Base-by-base conservation (phyloP, 441 rosid genomes). In the Aquilaria agallochum region DNA sequence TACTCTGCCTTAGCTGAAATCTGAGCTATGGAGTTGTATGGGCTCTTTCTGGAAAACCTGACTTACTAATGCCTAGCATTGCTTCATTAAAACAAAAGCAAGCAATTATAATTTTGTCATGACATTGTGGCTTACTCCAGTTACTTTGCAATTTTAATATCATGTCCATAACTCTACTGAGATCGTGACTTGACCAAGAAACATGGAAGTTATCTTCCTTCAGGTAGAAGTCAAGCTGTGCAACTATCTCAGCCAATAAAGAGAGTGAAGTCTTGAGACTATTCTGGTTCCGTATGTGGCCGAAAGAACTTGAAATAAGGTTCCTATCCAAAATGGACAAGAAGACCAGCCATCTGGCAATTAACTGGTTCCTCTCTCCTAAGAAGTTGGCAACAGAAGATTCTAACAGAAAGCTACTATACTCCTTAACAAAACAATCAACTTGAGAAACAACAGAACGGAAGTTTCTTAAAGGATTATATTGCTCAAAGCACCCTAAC, bases 401-500 rank as follows among this genome's bases (percentile, higher is more conserved):
- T 68, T 81, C 83, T 66, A 80, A 75, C 51, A 76, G 74, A 72
- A 80, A 63, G 68, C 81, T 81, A 87, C 81, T 78, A 70, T 87
- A 90, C 71, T 88, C 94, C 54, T 78, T 79, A 68, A 90, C 72
- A 77, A 80, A 81, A 53, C 68, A 78, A 81, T 80, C 85, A 75
- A 92, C 83, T 76, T 77, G 82, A 74, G 90, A 67, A 60, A 81
- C 82, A 67, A 80, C 82, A 36, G 57, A 64, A 54, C 92, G 80
- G 72, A 92, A 79, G 76, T 80, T 81, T 53, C 95, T 89, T 64
- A 78, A 83, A 15, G 92, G 89, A 70, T 89, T 84, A 71, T 87
- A 92, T 68, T 95, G 99, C 86, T 95, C 99, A 78, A 95, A 95
- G 81, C 96, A 83, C 71, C 99, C 99, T 59, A 95, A 92, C 62